Percentiles rank a stretch among this genome's conserved stretches.
phyloP scores from a whole-genome alignment of 208 protist genomes.

The Leishmania tarentolae region DNA sequence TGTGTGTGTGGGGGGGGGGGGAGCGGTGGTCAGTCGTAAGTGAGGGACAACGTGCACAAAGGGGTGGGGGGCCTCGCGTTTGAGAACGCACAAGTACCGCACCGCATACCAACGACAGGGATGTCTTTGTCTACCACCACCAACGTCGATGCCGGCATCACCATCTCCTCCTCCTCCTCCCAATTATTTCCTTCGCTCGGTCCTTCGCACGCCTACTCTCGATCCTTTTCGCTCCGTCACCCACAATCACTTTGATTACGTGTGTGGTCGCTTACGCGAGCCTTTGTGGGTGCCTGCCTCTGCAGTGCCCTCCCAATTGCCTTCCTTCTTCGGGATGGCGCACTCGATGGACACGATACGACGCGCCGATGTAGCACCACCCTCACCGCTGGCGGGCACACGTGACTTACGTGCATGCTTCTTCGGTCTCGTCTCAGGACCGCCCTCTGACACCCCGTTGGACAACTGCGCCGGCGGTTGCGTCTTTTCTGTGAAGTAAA shows the following conservation, averaged over 20 bases:
- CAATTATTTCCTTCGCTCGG: not conserved
- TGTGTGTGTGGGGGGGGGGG: too few relatives aligned
- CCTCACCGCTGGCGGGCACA: not conserved
- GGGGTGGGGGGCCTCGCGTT: too few relatives aligned
- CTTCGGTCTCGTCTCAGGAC: not conserved
- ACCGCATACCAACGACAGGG: not conserved
- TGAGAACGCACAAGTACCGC: not conserved
- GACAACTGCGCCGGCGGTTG: not conserved
- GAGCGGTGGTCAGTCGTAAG: not conserved
- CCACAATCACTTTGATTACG: not conserved
- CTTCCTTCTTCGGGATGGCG: conserved; percentile 2
- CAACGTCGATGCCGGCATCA: not conserved
- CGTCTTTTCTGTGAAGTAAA: conserved; percentile 23
- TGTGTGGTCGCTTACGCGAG: conserved; percentile 1
- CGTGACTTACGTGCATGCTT: conserved; percentile 1
- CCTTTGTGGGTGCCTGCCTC: not conserved
- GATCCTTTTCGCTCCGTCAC: not conserved
- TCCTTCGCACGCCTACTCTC: not conserved
- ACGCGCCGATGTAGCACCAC: conserved; percentile 1
- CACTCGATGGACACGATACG: conserved; percentile 26
- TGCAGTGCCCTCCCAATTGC: not conserved
- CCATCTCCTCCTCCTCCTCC: not conserved
- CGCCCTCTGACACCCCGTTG: not conserved
- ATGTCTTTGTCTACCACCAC: not conserved
- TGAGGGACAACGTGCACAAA: not conserved